Conservation (phyloP, 768 basidiomycete species). For the Tricholoma matsutake region DNA sequence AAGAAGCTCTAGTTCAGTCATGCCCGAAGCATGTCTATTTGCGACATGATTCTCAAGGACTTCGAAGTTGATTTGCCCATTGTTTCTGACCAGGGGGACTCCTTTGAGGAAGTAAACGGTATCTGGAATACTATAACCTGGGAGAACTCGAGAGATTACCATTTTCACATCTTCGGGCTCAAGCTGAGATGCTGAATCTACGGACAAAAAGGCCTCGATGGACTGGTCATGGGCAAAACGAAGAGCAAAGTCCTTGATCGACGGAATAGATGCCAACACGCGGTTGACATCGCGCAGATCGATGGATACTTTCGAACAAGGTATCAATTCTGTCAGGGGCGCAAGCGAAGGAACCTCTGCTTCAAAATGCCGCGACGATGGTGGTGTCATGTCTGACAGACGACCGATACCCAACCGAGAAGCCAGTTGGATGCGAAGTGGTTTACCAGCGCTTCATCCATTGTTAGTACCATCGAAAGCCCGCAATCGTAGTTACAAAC, state of each 20-base stretch:
- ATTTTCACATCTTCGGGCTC: slow-evolving; percentile 19
- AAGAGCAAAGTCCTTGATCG: slow-evolving; percentile 34
- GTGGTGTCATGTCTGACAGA: slow-evolving; percentile 33
- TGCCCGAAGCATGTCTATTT: slow-evolving; percentile 16
- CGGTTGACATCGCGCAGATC: slow-evolving; percentile 25
- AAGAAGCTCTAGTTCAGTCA: slow-evolving; percentile 29
- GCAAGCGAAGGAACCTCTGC: slow-evolving; percentile 31
- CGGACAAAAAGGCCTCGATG: slow-evolving; percentile 38
- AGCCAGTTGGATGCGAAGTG: slow-evolving; percentile 42
- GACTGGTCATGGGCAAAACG: slow-evolving; percentile 29
- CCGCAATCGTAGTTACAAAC: neutral
- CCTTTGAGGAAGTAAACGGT: slow-evolving; percentile 28
- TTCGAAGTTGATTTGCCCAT: slow-evolving; percentile 30
- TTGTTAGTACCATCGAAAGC: neutral
- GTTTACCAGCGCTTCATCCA: slow-evolving; percentile 37
- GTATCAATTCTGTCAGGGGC: slow-evolving; percentile 35
- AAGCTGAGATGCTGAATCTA: slow-evolving; percentile 13
- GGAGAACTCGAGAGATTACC: slow-evolving; percentile 24
- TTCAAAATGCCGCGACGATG: slow-evolving; percentile 39
- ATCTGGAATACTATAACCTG: slow-evolving; percentile 41
- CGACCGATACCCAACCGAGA: slow-evolving; percentile 37
- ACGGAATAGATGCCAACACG: slow-evolving; percentile 24
- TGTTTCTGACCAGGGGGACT: slow-evolving; percentile 16
- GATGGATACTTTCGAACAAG: slow-evolving; percentile 30
- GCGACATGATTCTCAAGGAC: slow-evolving; percentile 27